A percentile compares a stretch with the other conserved stretches of the same genome.
These are phyloP conservation scores for Fraxinus quadrangulata DNA, from an alignment of 257 asterid species.

Conservation along the genomic window DNA sequence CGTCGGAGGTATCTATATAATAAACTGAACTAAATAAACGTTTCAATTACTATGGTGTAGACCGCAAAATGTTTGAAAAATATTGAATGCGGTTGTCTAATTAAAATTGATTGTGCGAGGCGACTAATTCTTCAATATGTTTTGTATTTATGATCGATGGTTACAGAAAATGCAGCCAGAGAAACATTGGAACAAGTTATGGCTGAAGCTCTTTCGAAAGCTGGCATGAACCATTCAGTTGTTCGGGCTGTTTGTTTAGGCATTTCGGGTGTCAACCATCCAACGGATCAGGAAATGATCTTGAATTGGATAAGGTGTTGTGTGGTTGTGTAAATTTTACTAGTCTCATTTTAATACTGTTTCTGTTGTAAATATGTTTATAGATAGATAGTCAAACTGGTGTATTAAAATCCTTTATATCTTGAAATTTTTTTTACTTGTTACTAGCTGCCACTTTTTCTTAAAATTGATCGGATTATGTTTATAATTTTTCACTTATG, in stretches of 20 bases:
- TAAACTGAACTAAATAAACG: background rate
- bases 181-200: slow-evolving; percentile 74
- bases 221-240: slow-evolving; percentile 63
- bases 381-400: slow-evolving; percentile 7
- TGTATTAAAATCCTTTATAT: slow-evolving; percentile 8
- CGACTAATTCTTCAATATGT: background rate
- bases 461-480: background rate
- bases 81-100: background rate
- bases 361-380: slow-evolving; percentile 3
- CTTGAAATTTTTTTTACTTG: background rate
- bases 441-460: background rate
- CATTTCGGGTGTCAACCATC: slow-evolving; percentile 91
- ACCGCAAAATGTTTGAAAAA: background rate
- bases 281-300: slow-evolving; percentile 72
- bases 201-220: slow-evolving; percentile 61
- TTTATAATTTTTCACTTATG: background rate
- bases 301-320: slow-evolving; percentile 80
- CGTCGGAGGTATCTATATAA: slow-evolving; percentile 66
- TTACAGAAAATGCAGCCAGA: slow-evolving; percentile 71
- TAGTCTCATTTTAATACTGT: slow-evolving; percentile 16
- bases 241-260: slow-evolving; percentile 90
- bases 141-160: slow-evolving; percentile 9
- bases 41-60: background rate
- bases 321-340: slow-evolving; percentile 18
- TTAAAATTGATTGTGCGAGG: background rate